Percentiles rank a stretch among this genome's conserved stretches.
phyloP scores from a whole-genome alignment of 2,329 filamentous ascomycete genomes.

The Fusarium buxicola region DNA sequence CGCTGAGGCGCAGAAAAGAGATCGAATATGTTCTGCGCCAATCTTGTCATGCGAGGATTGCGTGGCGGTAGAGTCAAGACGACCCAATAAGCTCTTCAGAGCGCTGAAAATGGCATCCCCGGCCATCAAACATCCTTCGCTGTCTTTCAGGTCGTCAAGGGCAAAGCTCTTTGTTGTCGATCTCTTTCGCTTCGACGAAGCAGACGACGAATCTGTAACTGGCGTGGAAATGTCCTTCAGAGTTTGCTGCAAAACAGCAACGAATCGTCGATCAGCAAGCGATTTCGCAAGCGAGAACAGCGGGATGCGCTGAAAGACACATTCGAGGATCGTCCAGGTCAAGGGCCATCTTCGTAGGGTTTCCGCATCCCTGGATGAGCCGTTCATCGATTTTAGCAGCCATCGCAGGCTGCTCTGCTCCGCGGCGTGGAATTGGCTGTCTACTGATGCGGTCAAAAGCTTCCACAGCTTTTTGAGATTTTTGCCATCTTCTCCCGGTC shows the following conservation, averaged over 20 bases:
- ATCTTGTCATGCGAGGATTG: constrained; percentile 59
- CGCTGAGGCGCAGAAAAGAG: constrained; percentile 64
- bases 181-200: constrained; percentile 61
- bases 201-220: constrained; percentile 42
- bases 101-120: constrained; percentile 62
- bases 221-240: constrained; percentile 66
- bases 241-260: constrained; percentile 73
- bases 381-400: constrained; percentile 72
- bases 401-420: constrained; percentile 71
- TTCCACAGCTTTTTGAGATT: constrained; percentile 64
- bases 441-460: constrained; percentile 56
- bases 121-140: constrained; percentile 57
- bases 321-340: constrained; percentile 71
- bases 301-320: constrained; percentile 73
- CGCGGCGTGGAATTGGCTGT: constrained; percentile 61
- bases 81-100: constrained; percentile 59
- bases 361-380: constrained; percentile 59
- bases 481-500: constrained; percentile 56
- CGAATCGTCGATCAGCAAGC: constrained; percentile 76
- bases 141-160: constrained; percentile 54
- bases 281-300: constrained; percentile 76
- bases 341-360: constrained; percentile 66
- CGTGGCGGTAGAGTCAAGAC: constrained; percentile 53
- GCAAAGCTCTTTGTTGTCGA: constrained; percentile 52
- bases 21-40: constrained; percentile 68